Conservation (phyloP, 1,139 yeast genomes). For the Candida sanyaensis region DNA sequence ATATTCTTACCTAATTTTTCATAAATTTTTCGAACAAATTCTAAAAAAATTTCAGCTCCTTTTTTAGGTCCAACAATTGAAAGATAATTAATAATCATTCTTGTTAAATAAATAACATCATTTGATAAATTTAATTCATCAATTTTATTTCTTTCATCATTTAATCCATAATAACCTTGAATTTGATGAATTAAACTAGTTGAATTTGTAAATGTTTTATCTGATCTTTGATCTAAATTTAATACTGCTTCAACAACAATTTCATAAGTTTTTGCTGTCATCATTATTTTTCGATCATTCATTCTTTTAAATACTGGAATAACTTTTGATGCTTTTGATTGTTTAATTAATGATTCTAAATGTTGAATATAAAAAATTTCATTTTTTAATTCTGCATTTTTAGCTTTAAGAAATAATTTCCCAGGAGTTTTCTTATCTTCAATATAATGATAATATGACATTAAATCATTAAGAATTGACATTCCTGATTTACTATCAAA, state of each 20-base stretch:
- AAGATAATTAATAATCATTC: slow-evolving; percentile 7
- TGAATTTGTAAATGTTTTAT: slow-evolving; percentile 3
- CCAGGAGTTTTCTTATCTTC: background rate
- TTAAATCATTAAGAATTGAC: background rate
- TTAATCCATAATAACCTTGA: slow-evolving; percentile 7
- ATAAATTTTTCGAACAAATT: slow-evolving; percentile 3
- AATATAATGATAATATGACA: background rate
- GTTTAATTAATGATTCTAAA: background rate
- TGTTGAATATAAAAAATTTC: slow-evolving; percentile 3
- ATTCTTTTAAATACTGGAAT: slow-evolving; percentile 3
- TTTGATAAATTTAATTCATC: slow-evolving; percentile 3
- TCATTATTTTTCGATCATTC: slow-evolving; percentile 1
- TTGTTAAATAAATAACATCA: slow-evolving; percentile 4
- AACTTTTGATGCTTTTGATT: background rate
- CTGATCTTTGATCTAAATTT: background rate
- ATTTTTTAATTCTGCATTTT: background rate
- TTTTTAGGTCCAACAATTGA: slow-evolving; percentile 3
- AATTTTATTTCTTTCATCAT: background rate
- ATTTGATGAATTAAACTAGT: slow-evolving; percentile 5
- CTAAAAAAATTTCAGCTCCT: background rate
- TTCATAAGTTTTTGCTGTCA: slow-evolving; percentile 8
- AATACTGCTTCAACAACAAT: slow-evolving; percentile 1
- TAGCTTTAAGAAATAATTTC: background rate
- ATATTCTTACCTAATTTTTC: slow-evolving; percentile 2
- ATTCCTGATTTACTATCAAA: background rate